Conservation (phyloP, 306 rosid genomes). For the Acacia crassicarpa region DNA sequence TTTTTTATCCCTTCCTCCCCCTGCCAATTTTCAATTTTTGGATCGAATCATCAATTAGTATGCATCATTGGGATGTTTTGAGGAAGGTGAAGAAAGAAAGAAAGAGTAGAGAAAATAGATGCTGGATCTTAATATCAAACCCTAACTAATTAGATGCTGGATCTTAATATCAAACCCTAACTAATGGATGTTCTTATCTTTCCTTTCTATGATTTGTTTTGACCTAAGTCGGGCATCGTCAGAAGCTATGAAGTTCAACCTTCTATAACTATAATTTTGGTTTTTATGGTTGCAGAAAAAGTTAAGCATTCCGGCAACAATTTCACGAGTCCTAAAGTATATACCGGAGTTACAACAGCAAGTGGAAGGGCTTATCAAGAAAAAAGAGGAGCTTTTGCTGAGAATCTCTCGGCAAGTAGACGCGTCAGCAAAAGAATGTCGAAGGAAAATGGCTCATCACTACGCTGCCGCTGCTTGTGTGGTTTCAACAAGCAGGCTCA, state of each 20-base stretch:
- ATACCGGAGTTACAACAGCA: constrained; percentile 65
- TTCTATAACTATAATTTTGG: not conserved
- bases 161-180: not conserved
- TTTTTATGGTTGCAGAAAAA: constrained; percentile 41
- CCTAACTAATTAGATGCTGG: not conserved
- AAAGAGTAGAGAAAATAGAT: not conserved
- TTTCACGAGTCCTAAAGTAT: constrained; percentile 55
- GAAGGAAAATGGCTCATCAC: not conserved
- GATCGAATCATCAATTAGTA: not conserved
- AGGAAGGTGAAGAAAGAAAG: not conserved
- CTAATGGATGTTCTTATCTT: not conserved
- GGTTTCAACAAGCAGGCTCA: constrained; percentile 51
- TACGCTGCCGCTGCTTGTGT: constrained; percentile 34
- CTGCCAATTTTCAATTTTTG: not conserved
- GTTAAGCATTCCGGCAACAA: constrained; percentile 62
- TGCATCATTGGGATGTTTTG: not conserved
- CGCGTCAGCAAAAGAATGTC: constrained; percentile 13
- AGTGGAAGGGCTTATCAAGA: constrained; percentile 49
- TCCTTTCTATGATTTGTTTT: not conserved
- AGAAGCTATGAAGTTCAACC: not conserved
- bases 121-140: not conserved
- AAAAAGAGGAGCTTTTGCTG: constrained; percentile 52
- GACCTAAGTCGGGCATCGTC: not conserved
- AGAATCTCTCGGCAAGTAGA: constrained; percentile 27
- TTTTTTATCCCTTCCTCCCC: not conserved